These are phyloP conservation scores for Helotiales sp. DNA, from an alignment of 2,329 filamentous ascomycete species.

Conservation along the genomic window DNA sequence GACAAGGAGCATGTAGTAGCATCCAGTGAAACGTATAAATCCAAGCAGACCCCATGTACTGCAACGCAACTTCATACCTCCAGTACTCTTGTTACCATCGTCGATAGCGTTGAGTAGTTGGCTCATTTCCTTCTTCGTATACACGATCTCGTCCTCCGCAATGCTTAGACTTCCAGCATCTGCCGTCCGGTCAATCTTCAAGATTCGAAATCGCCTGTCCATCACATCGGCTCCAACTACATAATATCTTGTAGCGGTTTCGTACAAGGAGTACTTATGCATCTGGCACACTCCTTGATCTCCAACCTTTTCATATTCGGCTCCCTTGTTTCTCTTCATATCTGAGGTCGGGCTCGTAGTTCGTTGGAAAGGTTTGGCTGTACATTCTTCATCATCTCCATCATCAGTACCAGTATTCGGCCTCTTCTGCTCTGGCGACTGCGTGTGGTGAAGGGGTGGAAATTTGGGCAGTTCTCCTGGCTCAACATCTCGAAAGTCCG, in stretches of 20 bases:
- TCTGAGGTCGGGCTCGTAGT: conserved; percentile 47
- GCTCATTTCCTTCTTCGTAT: conserved; percentile 89
- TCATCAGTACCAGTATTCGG: conserved; percentile 34
- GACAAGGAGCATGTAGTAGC: conserved; percentile 96
- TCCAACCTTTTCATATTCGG: conserved; percentile 34
- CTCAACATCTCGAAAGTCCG: conserved; percentile 28
- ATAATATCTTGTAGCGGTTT: conserved; percentile 91
- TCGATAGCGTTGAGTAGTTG: conserved; percentile 92
- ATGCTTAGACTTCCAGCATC: conserved; percentile 78
- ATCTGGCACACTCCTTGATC: conserved; percentile 60
- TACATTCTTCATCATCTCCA: conserved; percentile 58
- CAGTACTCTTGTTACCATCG: conserved; percentile 87
- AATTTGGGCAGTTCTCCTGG: conserved; percentile 31
- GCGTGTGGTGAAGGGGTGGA: conserved; percentile 27
- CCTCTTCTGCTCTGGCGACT: conserved; percentile 20
- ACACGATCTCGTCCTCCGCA: conserved; percentile 92
- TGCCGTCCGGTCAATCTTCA: conserved; percentile 91
- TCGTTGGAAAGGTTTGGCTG: conserved; percentile 56
- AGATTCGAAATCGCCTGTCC: conserved; percentile 82
- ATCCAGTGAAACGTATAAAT: conserved; percentile 93
- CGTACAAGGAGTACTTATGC: conserved; percentile 98
- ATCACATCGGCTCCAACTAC: conserved; percentile 90
- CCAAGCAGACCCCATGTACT: conserved; percentile 92
- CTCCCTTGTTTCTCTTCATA: conserved; percentile 31
- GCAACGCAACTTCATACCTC: conserved; percentile 85